Percentiles rank a stretch among this genome's conserved stretches.
Conservation (phyloP, 352 stramenopile species). For the Globisporangium apiculatum region DNA sequence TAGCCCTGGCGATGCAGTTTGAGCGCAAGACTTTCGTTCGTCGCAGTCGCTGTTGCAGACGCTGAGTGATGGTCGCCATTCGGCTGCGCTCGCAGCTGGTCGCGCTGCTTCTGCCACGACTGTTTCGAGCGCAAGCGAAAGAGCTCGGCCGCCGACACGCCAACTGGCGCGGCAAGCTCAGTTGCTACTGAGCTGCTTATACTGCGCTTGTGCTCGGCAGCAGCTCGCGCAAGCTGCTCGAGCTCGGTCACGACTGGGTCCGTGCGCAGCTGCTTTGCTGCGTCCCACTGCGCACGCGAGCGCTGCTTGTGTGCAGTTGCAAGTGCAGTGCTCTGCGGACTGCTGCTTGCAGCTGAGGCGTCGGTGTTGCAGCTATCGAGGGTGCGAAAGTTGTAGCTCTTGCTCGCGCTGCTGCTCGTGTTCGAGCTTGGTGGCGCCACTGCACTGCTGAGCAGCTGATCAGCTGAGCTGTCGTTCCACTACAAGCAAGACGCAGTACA, state of each 20-base stretch:
- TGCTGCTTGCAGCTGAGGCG: background rate
- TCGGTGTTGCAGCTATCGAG: background rate
- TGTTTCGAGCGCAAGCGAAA: conserved; percentile 57
- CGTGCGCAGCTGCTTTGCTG: conserved; percentile 30
- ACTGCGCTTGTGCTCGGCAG: conserved; percentile 11
- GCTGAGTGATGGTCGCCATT: background rate
- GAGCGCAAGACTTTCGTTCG: conserved; percentile 25
- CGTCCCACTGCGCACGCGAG: conserved; percentile 36
- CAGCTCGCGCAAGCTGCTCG: conserved; percentile 15
- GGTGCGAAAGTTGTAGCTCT: conserved; percentile 10
- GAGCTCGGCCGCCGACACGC: conserved; percentile 8
- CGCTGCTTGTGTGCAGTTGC: conserved; percentile 38
- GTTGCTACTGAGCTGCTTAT: conserved; percentile 6
- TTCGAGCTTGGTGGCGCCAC: background rate
- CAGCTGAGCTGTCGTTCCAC: conserved; percentile 2
- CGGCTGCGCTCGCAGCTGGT: conserved; percentile 26
- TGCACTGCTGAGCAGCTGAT: too few relatives aligned
- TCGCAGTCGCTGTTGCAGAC: conserved; percentile 10
- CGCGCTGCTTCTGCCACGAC: conserved; percentile 54
- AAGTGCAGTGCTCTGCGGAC: conserved; percentile 26
- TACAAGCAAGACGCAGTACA: background rate
- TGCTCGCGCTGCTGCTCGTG: conserved; percentile 8
- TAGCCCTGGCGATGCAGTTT: conserved; percentile 52
- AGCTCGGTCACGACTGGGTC: conserved; percentile 39
- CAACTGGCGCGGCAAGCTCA: conserved; percentile 4